Base-by-base conservation (phyloP, 805 yeast genomes). In the Cyberlindnera nakhonratchasimensis region DNA sequence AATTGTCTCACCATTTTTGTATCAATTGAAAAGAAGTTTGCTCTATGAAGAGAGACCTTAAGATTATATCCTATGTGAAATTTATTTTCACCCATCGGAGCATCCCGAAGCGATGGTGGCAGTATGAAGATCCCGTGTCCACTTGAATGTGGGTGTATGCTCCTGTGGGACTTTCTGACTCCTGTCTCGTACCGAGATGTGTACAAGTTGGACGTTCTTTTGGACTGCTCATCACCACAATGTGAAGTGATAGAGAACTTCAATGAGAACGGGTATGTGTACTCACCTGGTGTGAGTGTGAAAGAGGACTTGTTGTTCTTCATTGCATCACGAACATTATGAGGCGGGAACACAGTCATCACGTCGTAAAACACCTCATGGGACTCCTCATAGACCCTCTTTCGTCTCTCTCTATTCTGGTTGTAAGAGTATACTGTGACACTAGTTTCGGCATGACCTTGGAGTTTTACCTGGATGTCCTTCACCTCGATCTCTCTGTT, bases 351-450 rank as follows among this genome's bases (percentile, higher is more conserved):
- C 20, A 77, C 74, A 0, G 75, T 66, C 21, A 52, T 42, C 1
- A 77, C 68, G 40, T 75, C 78, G 49, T 75, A 76, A 17, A 77
- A 60, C 9, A 76, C 58, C 43, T 68, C 67, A 52, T 77, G 82
- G 34, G 26, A 8, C 34, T 48, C 53, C 9, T 3, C 39, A 35
- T 2, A 44, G 35, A 3, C 28, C 46, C 10, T n/a, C n/a, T 25
- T 25, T 5, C 39, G 24, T 3, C 30, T 16, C 37, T 47, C 46
- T 13, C 46, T 43, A n/a, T 39, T 45, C 10, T 23, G 13, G 17
- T 30, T 42, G 19, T 28, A 28, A 6, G 38, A 43, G 6, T 41
- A 46, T 11, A 39, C 46, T 0, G 71, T 67, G 16, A 76, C 45
- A 37, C 57, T 59, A 0, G 79, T 61, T 29, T 54, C 57, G 10